phyloP scores from a whole-genome alignment of 1,284 basidiomycete species.

The Austropuccinia psidii region DNA sequence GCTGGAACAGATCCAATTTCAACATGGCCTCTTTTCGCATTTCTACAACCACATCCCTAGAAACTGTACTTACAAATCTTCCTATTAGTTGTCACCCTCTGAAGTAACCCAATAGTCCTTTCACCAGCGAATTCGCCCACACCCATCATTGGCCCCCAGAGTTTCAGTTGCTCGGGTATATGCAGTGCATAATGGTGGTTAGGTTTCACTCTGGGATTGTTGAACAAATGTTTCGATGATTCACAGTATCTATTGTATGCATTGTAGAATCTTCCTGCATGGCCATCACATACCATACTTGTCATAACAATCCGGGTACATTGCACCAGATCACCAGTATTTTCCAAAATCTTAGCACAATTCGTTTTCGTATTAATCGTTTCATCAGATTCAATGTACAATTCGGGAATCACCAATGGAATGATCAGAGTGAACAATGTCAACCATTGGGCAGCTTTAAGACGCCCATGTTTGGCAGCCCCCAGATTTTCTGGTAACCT shows the following conservation, averaged over 20 bases:
- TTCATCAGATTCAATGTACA: background rate
- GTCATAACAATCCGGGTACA: constrained; percentile 36
- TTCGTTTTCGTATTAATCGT: background rate
- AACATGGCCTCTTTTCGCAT: too few relatives aligned
- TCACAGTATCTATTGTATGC: constrained; percentile 27
- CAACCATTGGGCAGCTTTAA: constrained; percentile 19
- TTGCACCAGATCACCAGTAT: constrained; percentile 19
- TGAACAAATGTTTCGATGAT: constrained; percentile 25
- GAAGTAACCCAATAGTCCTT: constrained; percentile 34
- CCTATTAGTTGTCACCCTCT: constrained; percentile 34
- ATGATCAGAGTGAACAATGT: background rate
- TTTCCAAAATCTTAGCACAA: background rate
- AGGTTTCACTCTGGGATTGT: constrained; percentile 9
- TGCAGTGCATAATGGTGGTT: constrained; percentile 38
- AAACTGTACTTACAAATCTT: background rate
- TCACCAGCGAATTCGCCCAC: constrained; percentile 37
- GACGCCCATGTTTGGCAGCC: background rate
- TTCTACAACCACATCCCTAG: too few relatives aligned
- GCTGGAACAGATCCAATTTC: too few relatives aligned
- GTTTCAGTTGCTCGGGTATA: constrained; percentile 34
- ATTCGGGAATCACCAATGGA: background rate
- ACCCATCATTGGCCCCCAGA: constrained; percentile 34
- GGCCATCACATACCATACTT: background rate
- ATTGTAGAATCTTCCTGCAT: background rate
- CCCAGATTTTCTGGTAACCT: constrained; percentile 3